Evolutionary conservation across 345 rosid species (phyloP), one percentile per base, ranked within the genome.

Genomic region (Fremontodendron californicum): DNA sequence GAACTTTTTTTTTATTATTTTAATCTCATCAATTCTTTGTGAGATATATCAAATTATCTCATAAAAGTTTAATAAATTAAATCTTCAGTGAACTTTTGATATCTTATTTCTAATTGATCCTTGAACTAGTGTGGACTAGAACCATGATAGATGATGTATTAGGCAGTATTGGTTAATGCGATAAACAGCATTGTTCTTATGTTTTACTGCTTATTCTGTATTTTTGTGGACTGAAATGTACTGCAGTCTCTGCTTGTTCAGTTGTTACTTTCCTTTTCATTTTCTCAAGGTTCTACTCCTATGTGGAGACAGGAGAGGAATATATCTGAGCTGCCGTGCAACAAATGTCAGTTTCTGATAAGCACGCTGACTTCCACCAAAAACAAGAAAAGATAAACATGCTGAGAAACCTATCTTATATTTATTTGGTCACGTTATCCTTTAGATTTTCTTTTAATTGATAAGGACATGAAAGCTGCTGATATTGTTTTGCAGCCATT

Each of bases 271-370:
- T 54, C 51, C 43, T 29, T 75, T 70, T n/a, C 29, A 45, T 45
- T 6, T 31, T 63, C 31, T 1, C 29, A 77, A 52, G 58, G 77
- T 76, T 81, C 76, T 75, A 45, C 75, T 52, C 74, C 62, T 62
- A 31, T 61, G 66, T 77, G 75, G 81, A 78, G 77, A 73, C 79
- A 48, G 74, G 82, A 78, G 77, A 79, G 52, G 55, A 81, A 61
- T 31, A 61, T 65, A 71, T 18, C 55, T 43, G 75, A 79, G 79
- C 70, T 46, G 60, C 75, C 39, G 6, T 6, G 67, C 62, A 69
- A 74, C 27, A 81, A 76, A 54, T 90, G 90, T 87, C 35, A 72
- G 81, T 80, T 74, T 45, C 52, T 42, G 74, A 78, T 57, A 21
- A 15, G 54, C 66, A 43, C 21, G 61, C 60, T n/a, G n/a, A n/a